Conservation (phyloP, 805 yeast species). For the Metschnikowia anglica region DNA sequence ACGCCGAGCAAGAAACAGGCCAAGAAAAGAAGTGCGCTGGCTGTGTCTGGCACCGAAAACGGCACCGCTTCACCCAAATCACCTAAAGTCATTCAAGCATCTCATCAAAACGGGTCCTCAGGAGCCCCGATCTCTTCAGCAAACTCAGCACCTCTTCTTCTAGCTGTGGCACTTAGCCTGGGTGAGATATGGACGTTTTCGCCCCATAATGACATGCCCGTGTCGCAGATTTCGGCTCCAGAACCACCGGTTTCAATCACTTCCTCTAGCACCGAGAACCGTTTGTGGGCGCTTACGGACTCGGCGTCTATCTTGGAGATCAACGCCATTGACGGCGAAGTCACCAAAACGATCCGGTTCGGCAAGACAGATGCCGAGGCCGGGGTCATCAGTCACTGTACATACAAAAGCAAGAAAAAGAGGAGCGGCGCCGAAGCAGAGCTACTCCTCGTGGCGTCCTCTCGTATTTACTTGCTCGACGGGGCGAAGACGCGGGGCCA, state of each 20-base stretch:
- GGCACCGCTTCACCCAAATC: slow-evolving; percentile 2
- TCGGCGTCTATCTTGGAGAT: slow-evolving; percentile 19
- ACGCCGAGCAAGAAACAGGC: slow-evolving; percentile 9
- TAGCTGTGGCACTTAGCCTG: slow-evolving; percentile 33
- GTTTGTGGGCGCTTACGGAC: slow-evolving; percentile 27
- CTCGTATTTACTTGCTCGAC: slow-evolving; percentile 32
- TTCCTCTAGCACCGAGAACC: slow-evolving; percentile 14
- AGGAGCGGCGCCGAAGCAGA: slow-evolving; percentile 13
- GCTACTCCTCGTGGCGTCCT: slow-evolving; percentile 26
- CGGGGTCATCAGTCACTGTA: slow-evolving; percentile 22
- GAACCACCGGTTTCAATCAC: slow-evolving; percentile 22
- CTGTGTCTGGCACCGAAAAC: not conserved
- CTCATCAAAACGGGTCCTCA: not conserved
- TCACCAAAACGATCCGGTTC: slow-evolving; percentile 21
- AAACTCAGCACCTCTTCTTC: slow-evolving; percentile 14
- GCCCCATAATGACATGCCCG: slow-evolving; percentile 40
- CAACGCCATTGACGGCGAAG: slow-evolving; percentile 30
- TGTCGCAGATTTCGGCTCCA: slow-evolving; percentile 33
- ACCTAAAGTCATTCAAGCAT: no score
- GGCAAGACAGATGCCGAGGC: slow-evolving; percentile 23
- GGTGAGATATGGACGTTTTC: slow-evolving; percentile 46
- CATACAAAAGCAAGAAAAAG: slow-evolving; percentile 9
- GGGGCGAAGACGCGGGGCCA: slow-evolving; percentile 24
- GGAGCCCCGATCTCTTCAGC: not conserved
- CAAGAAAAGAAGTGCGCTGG: slow-evolving; percentile 6